These are phyloP conservation scores for Amborella trichopoda DNA, from an alignment of 164 flowering plant species.

Conservation along the genomic window DNA sequence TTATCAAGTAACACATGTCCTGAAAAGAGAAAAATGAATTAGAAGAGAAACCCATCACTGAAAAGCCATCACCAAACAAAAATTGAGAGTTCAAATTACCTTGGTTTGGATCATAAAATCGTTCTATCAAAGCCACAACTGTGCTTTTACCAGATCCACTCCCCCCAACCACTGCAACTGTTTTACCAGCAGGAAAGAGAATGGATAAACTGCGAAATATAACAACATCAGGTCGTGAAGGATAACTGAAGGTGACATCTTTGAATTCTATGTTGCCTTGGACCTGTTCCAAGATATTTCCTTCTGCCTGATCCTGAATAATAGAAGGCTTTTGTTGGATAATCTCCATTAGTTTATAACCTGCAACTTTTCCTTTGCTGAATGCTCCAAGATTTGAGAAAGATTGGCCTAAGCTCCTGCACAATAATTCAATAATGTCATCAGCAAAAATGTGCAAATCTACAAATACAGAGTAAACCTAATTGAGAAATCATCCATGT, in stretches of 20 bases:
- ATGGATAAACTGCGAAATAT: slow-evolving; percentile 70
- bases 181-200: slow-evolving; percentile 86
- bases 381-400: slow-evolving; percentile 96
- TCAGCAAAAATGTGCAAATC: too few relatives aligned
- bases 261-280: slow-evolving; percentile 87
- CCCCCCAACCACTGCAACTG: slow-evolving; percentile 95
- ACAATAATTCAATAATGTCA: not conserved
- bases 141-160: slow-evolving; percentile 99
- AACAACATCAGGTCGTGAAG: slow-evolving; percentile 85
- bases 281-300: slow-evolving; percentile 56
- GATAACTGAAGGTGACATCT: slow-evolving; percentile 83
- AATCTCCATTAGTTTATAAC: slow-evolving; percentile 88
- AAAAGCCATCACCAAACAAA: not conserved
- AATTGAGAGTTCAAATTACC: slow-evolving; percentile 30
- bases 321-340: slow-evolving; percentile 83
- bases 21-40: slow-evolving; percentile 15
- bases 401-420: slow-evolving; percentile 98
- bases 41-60: not conserved
- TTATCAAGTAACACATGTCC: slow-evolving; percentile 78
- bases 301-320: slow-evolving; percentile 47
- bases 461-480: not conserved
- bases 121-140: slow-evolving; percentile 79
- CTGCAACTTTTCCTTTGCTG: slow-evolving; percentile 96
- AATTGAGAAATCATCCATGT: not conserved
- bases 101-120: slow-evolving; percentile 89